Percentiles rank a stretch among this genome's conserved stretches.
Conservation (phyloP, 805 yeast genomes). For the Kodamaea neixiangensis region DNA sequence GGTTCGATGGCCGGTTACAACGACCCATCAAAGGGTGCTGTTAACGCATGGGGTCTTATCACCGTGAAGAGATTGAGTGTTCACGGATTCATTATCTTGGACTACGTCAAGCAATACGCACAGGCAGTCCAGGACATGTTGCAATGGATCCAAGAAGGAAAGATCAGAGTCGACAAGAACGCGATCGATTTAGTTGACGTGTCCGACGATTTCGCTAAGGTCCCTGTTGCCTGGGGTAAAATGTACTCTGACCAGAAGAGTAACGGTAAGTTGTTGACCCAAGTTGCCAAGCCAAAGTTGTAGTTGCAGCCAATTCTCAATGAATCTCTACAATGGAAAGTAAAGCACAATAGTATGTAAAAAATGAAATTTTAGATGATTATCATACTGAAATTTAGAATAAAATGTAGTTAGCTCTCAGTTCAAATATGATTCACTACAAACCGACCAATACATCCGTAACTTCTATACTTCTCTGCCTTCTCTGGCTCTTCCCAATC, state of each 20-base stretch:
- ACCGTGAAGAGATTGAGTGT: constrained; percentile 53
- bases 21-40: constrained; percentile 34
- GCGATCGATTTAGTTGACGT: constrained; percentile 21
- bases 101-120: constrained; percentile 39
- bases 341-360: too few species aligned
- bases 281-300: constrained; percentile 24
- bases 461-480: too few species aligned
- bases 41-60: constrained; percentile 45
- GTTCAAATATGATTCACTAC: too few species aligned
- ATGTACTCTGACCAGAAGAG: constrained; percentile 47
- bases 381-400: too few species aligned
- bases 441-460: too few species aligned
- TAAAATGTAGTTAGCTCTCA: too few species aligned
- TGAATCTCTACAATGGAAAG: too few species aligned
- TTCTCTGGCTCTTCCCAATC: background rate
- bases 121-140: constrained; percentile 38
- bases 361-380: background rate
- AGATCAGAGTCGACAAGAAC: constrained; percentile 30
- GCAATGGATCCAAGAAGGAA: constrained; percentile 42
- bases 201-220: constrained; percentile 33
- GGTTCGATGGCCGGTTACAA: constrained; percentile 66
- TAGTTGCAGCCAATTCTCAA: too few species aligned
- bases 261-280: constrained; percentile 53
- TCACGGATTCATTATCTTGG: constrained; percentile 55
- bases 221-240: constrained; percentile 51